Percentiles rank a stretch among this genome's conserved stretches.
phyloP scores from a whole-genome alignment of 768 basidiomycete genomes.

The Boletus patriciae region DNA sequence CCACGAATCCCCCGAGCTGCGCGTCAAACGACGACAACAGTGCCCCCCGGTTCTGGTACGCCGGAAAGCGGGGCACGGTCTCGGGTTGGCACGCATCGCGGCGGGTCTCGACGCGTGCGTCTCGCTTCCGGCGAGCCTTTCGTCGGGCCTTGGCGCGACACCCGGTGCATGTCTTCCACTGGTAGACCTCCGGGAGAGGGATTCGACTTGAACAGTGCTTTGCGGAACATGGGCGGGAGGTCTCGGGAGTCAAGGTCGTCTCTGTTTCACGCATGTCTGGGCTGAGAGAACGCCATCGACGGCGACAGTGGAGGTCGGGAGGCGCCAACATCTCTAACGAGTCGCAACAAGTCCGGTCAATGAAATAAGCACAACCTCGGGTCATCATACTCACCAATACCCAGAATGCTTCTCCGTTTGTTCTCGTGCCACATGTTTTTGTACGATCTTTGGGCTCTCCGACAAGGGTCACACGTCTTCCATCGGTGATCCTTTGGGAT shows the following conservation, averaged over 20 bases:
- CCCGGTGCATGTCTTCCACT: slow-evolving; percentile 39
- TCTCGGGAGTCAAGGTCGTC: slow-evolving; percentile 5
- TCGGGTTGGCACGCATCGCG: background rate
- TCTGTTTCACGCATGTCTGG: background rate
- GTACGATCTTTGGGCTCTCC: slow-evolving; percentile 37
- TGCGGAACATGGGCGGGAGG: slow-evolving; percentile 41
- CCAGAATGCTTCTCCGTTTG: background rate
- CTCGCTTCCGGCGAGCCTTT: background rate
- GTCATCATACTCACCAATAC: slow-evolving; percentile 7
- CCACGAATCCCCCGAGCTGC: slow-evolving; percentile 22
- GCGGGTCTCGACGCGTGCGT: background rate
- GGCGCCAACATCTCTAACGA: background rate
- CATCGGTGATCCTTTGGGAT: slow-evolving; percentile 36
- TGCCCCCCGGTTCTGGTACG: slow-evolving; percentile 21
- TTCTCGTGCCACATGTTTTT: slow-evolving; percentile 34
- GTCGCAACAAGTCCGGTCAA: slow-evolving; percentile 10
- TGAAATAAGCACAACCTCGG: slow-evolving; percentile 3
- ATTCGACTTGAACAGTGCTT: slow-evolving; percentile 38
- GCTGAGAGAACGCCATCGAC: slow-evolving; percentile 10
- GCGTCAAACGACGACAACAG: slow-evolving; percentile 16
- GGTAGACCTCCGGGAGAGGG: slow-evolving; percentile 39
- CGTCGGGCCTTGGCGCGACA: slow-evolving; percentile 34
- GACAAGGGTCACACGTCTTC: slow-evolving; percentile 47
- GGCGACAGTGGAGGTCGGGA: background rate
- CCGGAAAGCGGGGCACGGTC: slow-evolving; percentile 10